Percentiles rank a stretch among this genome's conserved stretches.
Conservation (phyloP, 2,329 filamentous ascomycete genomes). For the Emergomyces africanus region DNA sequence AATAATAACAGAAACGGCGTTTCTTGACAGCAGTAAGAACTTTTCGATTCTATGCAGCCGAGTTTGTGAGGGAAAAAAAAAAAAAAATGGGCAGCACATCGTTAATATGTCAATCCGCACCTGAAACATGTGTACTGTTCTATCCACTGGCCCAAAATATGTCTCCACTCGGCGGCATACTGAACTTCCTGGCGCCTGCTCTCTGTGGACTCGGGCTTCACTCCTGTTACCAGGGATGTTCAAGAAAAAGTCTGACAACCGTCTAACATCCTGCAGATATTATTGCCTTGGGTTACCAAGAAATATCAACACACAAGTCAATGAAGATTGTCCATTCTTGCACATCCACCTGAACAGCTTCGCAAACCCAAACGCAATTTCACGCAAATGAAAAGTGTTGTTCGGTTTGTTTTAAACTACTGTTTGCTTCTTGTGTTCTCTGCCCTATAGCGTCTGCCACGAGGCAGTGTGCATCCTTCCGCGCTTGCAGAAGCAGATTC, state of each 20-base stretch:
- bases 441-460: not conserved
- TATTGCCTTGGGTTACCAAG: not conserved
- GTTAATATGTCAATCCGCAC: too few species aligned
- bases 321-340: not conserved
- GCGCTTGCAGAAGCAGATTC: not conserved
- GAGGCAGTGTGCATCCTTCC: not conserved
- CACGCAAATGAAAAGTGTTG: not conserved
- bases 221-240: not conserved
- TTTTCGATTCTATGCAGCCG: not conserved
- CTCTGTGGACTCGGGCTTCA: not conserved
- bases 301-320: not conserved
- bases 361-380: not conserved
- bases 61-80: too few species aligned
- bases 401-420: not conserved
- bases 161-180: not conserved
- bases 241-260: not conserved
- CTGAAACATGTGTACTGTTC: not conserved
- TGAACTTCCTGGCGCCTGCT: not conserved
- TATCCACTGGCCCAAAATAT: not conserved
- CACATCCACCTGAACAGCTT: not conserved
- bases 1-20: not conserved
- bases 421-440: not conserved
- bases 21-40: not conserved
- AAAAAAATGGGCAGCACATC: too few species aligned
- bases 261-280: not conserved